Conservation (phyloP, 352 stramenopile genomes). For the Pythium phragmiticola region DNA sequence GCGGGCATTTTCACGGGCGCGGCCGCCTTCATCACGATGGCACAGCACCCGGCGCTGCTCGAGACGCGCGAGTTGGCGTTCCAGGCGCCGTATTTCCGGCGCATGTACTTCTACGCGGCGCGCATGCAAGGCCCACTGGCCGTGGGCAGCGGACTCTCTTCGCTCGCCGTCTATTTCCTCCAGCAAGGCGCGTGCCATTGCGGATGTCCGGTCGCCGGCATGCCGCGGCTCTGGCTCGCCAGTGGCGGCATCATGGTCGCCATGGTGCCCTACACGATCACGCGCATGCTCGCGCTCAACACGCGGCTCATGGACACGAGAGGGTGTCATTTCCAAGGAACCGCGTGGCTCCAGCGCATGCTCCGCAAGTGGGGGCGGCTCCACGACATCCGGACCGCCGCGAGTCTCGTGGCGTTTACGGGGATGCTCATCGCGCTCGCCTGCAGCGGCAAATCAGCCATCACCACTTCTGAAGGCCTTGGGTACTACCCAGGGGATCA, state of each 20-base stretch:
- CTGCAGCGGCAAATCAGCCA: slow-evolving; percentile 21
- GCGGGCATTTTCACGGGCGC: slow-evolving; percentile 71
- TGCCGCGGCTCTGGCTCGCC: slow-evolving; percentile 51
- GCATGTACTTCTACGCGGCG: slow-evolving; percentile 77
- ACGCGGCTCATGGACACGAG: slow-evolving; percentile 53
- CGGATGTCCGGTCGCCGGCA: slow-evolving; percentile 28
- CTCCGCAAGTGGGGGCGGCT: slow-evolving; percentile 52
- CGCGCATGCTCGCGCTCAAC: slow-evolving; percentile 70
- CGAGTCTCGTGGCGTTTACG: slow-evolving; percentile 53
- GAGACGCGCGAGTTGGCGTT: slow-evolving; percentile 53
- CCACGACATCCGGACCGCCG: slow-evolving; percentile 51
- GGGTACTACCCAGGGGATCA: not conserved
- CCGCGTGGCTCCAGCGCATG: slow-evolving; percentile 52
- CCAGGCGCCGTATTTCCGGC: slow-evolving; percentile 72
- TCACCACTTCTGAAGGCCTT: not conserved
- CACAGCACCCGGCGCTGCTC: slow-evolving; percentile 69
- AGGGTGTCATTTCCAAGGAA: slow-evolving; percentile 34
- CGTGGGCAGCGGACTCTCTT: slow-evolving; percentile 49
- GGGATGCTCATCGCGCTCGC: slow-evolving; percentile 65
- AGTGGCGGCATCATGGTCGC: slow-evolving; percentile 55
- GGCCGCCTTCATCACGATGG: slow-evolving; percentile 65
- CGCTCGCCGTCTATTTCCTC: slow-evolving; percentile 45
- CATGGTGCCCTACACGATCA: slow-evolving; percentile 66
- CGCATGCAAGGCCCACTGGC: slow-evolving; percentile 62
- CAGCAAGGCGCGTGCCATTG: slow-evolving; percentile 29